Base-by-base conservation (phyloP, 2,329 filamentous ascomycete genomes). In the Aspergillus pseudonomiae region DNA sequence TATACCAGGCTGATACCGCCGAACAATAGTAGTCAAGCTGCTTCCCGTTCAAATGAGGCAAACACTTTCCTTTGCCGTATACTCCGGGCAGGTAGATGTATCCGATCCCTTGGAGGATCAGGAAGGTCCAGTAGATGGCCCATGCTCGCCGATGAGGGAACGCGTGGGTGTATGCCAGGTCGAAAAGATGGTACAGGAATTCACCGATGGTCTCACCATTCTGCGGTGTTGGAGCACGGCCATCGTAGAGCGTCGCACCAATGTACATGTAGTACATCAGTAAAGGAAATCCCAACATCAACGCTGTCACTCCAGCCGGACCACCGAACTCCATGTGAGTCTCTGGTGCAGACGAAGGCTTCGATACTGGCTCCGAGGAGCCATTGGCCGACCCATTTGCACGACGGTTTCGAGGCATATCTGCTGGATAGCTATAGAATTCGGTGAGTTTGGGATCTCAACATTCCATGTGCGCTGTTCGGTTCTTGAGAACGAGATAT, bases 251-350 rank as follows among this genome's bases (percentile, higher is more conserved):
- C 34, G 89, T 93, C 14, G 94, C 91, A 45, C 95, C 95, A 76
- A 96, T 89, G 92, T 93, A 98, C 94, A 98, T 97, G 82, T 97
- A 98, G 86, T 92, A 97, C 94, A 98, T 98, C 69, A 98, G 85
- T 30, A 89, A 64, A 14, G 95, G 95, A 79, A 98, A 99, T 52
- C 90, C 88, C 66, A 92, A 83, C 92, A 98, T 98, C 85, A 97
- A 91, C 67, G 86, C 82, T 10, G 85, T 80, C 52, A 93, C 90
- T 56, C 94, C 94, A 5, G 86, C 75, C 3, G 92, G 88, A 59
- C 95, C 95, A 64, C 94, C 94, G 74, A 98, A 99, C 75, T 99
- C 95, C 68, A 85, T 73, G 21, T 60, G 56, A 0, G 24, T 26
- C 6, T 63, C 57, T 11, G 32, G 6, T 21, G 2, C 11, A 24